Conservation (phyloP, 768 basidiomycete species). For the Amanita exitialis region DNA sequence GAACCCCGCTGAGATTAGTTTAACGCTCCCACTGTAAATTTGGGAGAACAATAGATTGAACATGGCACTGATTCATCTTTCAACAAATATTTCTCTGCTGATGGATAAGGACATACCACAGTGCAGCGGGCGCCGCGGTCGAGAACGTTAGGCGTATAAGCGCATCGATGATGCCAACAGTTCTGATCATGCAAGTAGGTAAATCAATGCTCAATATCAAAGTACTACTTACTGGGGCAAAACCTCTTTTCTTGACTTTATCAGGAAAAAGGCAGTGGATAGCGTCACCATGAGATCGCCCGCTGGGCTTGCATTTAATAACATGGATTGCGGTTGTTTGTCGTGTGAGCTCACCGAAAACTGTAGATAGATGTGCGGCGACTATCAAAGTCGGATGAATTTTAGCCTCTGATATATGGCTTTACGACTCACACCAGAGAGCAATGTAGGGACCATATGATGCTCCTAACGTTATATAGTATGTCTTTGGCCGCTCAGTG, state of each 20-base stretch:
- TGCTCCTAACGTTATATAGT: constrained; percentile 15
- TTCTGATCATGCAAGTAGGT: constrained; percentile 8
- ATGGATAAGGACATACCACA: constrained; percentile 16
- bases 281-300: constrained; percentile 19
- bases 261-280: constrained; percentile 19
- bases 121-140: constrained; percentile 21
- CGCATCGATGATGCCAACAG: constrained; percentile 17
- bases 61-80: constrained; percentile 16
- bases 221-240: constrained; percentile 17
- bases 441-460: constrained; percentile 10
- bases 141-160: constrained; percentile 22
- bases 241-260: constrained; percentile 17
- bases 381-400: constrained; percentile 10
- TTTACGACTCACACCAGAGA: constrained; percentile 18
- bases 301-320: constrained; percentile 9
- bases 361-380: constrained; percentile 17
- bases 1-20: constrained; percentile 18
- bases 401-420: neutral
- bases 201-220: neutral
- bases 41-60: constrained; percentile 25
- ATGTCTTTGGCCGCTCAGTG: constrained; percentile 13
- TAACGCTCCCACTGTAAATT: constrained; percentile 13
- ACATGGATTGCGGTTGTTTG: neutral
- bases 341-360: constrained; percentile 13
- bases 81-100: neutral